Conservation (phyloP, 768 basidiomycete species). For the Mycena galopus region DNA sequence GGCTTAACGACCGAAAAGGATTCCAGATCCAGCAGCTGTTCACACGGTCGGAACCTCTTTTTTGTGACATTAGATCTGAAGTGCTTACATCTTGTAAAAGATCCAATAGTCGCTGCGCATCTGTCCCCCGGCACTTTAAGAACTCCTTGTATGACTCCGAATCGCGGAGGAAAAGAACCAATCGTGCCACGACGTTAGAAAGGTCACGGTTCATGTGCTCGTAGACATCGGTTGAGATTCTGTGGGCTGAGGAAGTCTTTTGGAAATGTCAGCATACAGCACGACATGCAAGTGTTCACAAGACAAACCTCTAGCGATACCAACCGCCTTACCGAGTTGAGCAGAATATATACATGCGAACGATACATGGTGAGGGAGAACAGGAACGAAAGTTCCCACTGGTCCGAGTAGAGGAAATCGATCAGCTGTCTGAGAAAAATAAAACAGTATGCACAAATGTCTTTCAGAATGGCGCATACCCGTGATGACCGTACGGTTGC, state of each 20-base stretch:
- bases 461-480: background rate
- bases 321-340: too few relatives aligned
- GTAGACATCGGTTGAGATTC: background rate
- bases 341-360: too few relatives aligned
- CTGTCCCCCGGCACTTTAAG: background rate
- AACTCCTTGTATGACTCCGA: background rate
- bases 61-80: background rate
- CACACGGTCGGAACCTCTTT: background rate
- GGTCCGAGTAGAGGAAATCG: background rate
- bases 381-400: too few relatives aligned
- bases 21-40: conserved; percentile 3
- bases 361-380: too few relatives aligned
- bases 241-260: too few relatives aligned
- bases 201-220: background rate
- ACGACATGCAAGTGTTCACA: too few relatives aligned
- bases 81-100: conserved; percentile 11
- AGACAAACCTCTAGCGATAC: too few relatives aligned
- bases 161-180: background rate
- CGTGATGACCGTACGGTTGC: too few relatives aligned
- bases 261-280: too few relatives aligned
- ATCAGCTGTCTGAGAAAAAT: background rate
- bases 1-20: background rate
- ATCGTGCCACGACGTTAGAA: background rate
- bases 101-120: background rate
- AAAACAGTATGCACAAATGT: background rate